These are phyloP conservation scores for Cinchona pubescens DNA, from an alignment of 257 asterid species.

Conservation along the genomic window DNA sequence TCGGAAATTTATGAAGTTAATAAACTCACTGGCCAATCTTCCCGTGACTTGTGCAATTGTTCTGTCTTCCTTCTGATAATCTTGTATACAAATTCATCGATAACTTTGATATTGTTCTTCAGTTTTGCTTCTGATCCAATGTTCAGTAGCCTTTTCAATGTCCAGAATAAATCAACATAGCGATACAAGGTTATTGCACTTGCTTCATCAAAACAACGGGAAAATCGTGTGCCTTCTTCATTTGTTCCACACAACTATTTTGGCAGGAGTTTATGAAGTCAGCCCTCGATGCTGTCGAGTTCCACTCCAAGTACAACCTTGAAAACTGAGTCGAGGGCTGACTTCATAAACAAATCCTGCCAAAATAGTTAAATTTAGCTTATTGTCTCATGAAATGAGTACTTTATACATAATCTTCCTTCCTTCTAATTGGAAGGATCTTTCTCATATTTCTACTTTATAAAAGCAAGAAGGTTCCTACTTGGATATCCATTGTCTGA, in stretches of 20 bases:
- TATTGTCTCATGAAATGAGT: not conserved
- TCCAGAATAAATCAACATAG: constrained; percentile 56
- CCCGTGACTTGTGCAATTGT: constrained; percentile 27
- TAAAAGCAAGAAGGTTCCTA: constrained; percentile 11
- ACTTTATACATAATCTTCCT: not conserved
- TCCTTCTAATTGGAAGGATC: not conserved
- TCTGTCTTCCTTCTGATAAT: constrained; percentile 50
- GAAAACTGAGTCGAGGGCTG: constrained; percentile 62
- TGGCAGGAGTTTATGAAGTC: no score
- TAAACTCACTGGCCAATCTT: constrained; percentile 16
- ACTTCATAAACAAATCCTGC: constrained; percentile 69
- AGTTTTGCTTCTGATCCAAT: constrained; percentile 59
- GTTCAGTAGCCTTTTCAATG: constrained; percentile 49
- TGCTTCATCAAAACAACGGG: constrained; percentile 60
- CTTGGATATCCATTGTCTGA: constrained; percentile 48
- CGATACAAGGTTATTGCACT: constrained; percentile 47
- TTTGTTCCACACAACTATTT: constrained; percentile 42
- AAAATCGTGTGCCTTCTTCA: constrained; percentile 41
- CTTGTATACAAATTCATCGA: constrained; percentile 48
- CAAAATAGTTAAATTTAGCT: not conserved
- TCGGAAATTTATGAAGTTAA: not conserved
- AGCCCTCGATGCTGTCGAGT: constrained; percentile 50
- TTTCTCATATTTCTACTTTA: not conserved
- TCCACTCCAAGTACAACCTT: constrained; percentile 67
- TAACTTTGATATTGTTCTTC: constrained; percentile 44